These are phyloP conservation scores for Capillidium heterosporum DNA, from an alignment of 371 early-diverging fungal genomes.

Conservation along the genomic window DNA sequence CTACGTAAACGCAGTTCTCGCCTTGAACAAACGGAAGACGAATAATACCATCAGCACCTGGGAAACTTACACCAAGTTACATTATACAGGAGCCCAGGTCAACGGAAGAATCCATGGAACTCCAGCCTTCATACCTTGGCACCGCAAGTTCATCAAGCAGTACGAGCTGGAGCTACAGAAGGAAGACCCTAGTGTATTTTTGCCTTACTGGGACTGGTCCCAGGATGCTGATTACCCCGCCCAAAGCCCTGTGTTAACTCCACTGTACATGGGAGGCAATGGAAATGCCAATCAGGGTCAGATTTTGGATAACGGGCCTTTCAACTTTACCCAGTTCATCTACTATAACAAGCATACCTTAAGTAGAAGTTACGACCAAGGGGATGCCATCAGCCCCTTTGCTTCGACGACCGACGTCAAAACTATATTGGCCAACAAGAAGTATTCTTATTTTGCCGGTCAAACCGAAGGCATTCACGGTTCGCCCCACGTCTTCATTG, in stretches of 20 bases:
- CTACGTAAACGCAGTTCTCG: background rate
- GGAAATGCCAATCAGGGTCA: background rate
- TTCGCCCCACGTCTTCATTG: background rate
- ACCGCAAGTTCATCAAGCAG: constrained; percentile 13
- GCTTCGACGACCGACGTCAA: background rate
- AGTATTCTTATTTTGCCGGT: background rate
- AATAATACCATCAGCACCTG: background rate
- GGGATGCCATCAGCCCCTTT: background rate
- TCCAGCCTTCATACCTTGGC: constrained; percentile 21
- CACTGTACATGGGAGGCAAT: constrained; percentile 9
- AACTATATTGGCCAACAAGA: background rate
- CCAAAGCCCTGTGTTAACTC: constrained; percentile 7
- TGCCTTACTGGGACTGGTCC: constrained; percentile 36
- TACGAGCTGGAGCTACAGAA: constrained; percentile 14
- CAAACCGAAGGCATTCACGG: background rate
- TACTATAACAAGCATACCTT: background rate
- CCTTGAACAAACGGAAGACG: too few species aligned
- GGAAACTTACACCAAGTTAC: background rate
- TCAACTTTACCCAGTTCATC: background rate
- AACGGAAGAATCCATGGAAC: background rate
- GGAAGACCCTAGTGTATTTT: constrained; percentile 16
- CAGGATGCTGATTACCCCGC: constrained; percentile 10
- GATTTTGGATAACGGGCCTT: constrained; percentile 3
- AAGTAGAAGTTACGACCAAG: background rate
- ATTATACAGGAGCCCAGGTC: background rate